Evolutionary conservation across 2,329 filamentous ascomycete species (phyloP).

Genomic region (Stagonosporopsis cucurbitacearum): DNA sequence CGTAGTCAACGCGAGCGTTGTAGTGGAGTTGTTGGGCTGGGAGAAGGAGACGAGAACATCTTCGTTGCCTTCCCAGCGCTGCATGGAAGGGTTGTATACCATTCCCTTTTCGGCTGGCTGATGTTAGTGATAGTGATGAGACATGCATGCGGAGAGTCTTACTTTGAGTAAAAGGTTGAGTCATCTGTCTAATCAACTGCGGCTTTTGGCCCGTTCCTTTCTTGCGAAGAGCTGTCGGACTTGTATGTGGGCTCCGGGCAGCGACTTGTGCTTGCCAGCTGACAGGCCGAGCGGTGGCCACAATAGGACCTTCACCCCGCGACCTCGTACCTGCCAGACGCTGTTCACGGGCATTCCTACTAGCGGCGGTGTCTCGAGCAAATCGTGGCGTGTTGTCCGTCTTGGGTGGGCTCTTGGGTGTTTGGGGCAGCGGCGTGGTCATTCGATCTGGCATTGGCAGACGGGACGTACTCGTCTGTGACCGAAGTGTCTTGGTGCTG

Average conservation of each 20-base stretch:
- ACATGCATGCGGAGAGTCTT: slow-evolving; percentile 48
- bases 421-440: slow-evolving; percentile 55
- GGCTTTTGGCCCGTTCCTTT: slow-evolving; percentile 71
- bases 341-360: slow-evolving; percentile 68
- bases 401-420: slow-evolving; percentile 63
- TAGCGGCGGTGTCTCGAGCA: slow-evolving; percentile 70
- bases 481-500: slow-evolving; percentile 67
- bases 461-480: slow-evolving; percentile 56
- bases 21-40: slow-evolving; percentile 55
- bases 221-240: slow-evolving; percentile 57
- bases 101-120: slow-evolving; percentile 84
- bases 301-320: slow-evolving; percentile 57
- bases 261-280: slow-evolving; percentile 66
- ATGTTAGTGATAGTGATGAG: slow-evolving; percentile 18
- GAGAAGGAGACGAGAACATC: slow-evolving; percentile 80
- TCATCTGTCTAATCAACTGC: slow-evolving; percentile 86
- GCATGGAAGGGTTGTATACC: slow-evolving; percentile 88
- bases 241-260: slow-evolving; percentile 58
- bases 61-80: slow-evolving; percentile 96
- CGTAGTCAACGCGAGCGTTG: slow-evolving; percentile 49
- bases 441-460: slow-evolving; percentile 54
- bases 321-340: slow-evolving; percentile 57
- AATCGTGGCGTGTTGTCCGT: slow-evolving; percentile 65
- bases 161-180: slow-evolving; percentile 81
- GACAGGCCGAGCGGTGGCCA: slow-evolving; percentile 55